Conservation (phyloP, 106 monocot species). For the Acanthochlamys bracteata region DNA sequence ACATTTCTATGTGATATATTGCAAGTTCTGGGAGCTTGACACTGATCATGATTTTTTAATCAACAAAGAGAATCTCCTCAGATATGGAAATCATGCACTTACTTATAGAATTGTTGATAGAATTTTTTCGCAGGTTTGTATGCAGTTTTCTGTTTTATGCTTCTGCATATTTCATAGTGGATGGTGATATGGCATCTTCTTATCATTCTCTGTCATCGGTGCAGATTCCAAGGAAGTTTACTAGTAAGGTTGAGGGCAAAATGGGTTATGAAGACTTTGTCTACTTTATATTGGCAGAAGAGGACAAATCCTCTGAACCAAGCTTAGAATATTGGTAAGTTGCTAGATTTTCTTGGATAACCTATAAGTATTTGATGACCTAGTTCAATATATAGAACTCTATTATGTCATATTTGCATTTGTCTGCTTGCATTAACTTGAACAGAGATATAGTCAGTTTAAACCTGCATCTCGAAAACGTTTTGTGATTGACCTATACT, state of each 20-base stretch:
- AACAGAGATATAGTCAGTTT: no score
- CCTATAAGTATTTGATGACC: background rate
- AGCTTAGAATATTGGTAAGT: conserved; percentile 93
- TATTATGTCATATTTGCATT: no score
- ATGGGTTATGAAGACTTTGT: conserved; percentile 99
- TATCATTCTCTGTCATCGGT: background rate
- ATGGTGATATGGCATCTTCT: no score
- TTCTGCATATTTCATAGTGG: background rate
- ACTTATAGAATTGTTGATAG: conserved; percentile 96
- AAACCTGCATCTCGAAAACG: no score
- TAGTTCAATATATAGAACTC: no score
- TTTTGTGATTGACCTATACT: no score
- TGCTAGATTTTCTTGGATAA: background rate
- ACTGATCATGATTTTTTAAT: conserved; percentile 95
- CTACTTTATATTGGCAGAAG: conserved; percentile 86
- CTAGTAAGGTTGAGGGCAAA: conserved; percentile 79
- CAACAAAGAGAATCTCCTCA: conserved; percentile 85
- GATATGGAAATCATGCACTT: conserved; percentile 89
- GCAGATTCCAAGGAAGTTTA: conserved; percentile 85
- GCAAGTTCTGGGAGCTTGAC: conserved; percentile 99
- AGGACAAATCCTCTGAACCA: conserved; percentile 92
- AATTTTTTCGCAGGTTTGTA: conserved; percentile 82
- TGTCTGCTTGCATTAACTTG: no score
- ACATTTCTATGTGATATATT: conserved; percentile 99
- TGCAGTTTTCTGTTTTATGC: background rate